Conservation (phyloP, 805 yeast genomes). For the Candida hungchunana region DNA sequence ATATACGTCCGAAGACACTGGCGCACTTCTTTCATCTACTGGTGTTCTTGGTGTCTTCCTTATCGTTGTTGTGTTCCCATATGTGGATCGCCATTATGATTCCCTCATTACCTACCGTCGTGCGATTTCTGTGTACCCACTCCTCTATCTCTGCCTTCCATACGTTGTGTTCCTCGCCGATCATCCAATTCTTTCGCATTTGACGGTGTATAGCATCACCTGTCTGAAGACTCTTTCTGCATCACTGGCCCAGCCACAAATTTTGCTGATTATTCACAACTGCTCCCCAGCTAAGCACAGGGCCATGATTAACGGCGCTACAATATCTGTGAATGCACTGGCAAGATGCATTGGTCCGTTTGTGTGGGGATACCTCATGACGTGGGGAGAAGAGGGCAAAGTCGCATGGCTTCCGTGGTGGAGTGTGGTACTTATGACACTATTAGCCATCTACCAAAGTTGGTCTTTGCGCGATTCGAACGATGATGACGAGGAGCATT, state of each 20-base stretch:
- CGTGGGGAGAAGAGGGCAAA: slow-evolving; percentile 30
- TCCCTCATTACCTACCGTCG: slow-evolving; percentile 41
- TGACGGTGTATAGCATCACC: slow-evolving; percentile 25
- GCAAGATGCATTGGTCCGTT: slow-evolving; percentile 58
- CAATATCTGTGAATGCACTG: slow-evolving; percentile 47
- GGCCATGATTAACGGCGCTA: slow-evolving; percentile 55
- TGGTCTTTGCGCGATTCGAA: slow-evolving; percentile 24
- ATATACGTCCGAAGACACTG: slow-evolving; percentile 42
- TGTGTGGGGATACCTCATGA: slow-evolving; percentile 46
- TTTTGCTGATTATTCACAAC: slow-evolving; percentile 49
- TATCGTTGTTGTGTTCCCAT: slow-evolving; percentile 48
- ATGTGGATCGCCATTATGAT: slow-evolving; percentile 43
- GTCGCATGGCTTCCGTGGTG: slow-evolving; percentile 34
- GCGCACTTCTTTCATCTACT: slow-evolving; percentile 44
- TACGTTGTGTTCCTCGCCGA: slow-evolving; percentile 40
- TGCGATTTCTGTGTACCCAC: slow-evolving; percentile 39
- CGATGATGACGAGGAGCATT: slow-evolving; percentile 25
- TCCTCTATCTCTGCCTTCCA: slow-evolving; percentile 44
- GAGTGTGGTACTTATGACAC: slow-evolving; percentile 24
- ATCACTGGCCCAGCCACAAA: slow-evolving; percentile 49
- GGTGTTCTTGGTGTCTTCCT: slow-evolving; percentile 51
- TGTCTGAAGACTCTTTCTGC: slow-evolving; percentile 36
- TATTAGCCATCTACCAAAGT: slow-evolving; percentile 29
- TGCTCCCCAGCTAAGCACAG: slow-evolving; percentile 50
- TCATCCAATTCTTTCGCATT: slow-evolving; percentile 7